Base-by-base conservation (phyloP, 2,329 filamentous ascomycete species). In the Gremmenia infestans region DNA sequence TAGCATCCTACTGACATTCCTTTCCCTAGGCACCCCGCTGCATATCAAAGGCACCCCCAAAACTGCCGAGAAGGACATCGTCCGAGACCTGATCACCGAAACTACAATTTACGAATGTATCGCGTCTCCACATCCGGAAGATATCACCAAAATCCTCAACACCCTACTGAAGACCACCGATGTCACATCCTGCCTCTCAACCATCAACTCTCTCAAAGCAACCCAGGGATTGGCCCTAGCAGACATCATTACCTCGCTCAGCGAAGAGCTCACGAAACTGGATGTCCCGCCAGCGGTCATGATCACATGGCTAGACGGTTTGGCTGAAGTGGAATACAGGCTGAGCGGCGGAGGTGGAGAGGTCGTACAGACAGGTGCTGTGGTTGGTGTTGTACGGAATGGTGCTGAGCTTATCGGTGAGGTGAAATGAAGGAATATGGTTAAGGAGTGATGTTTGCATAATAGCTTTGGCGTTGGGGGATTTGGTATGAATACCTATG, bases 81-180 rank as follows among this genome's bases (percentile, higher is more conserved):
- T 87, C 54, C 81, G 91, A 42, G 93, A 97, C 57, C 82, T 90
- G 63, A 96, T 97, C 63, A 96, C 89, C 37, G 88, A 96, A 70
- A 91, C 89, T 19, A 87, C 85, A 7, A 97, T 99, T 68, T 99
- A 97, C 78, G 92, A 91, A 72, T 99, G 94, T 73, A 96, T 99
- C 69, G 94, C 94, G 8, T 93, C 93, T 1, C 94, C 94, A 4
- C 92, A 95, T 63, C 94, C 94, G 0, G 84, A 87, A 23, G 93
- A 96, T 66, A 91, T 97, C 68, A 81, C 83, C 62, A 84, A 88
- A 65, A 97, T 99, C 53, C 79, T 92, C 63, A 81, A 87, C 62
- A 96, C 91, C 0, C 79, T 99, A 35, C 81, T 97, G 28, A 85
- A 82, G 53, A 97, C 89, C 2, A 82, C 85, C 53, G 93, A 99